phyloP scores from a whole-genome alignment of 2,329 filamentous ascomycete genomes.

The Ceratocystis eucalypticola region DNA sequence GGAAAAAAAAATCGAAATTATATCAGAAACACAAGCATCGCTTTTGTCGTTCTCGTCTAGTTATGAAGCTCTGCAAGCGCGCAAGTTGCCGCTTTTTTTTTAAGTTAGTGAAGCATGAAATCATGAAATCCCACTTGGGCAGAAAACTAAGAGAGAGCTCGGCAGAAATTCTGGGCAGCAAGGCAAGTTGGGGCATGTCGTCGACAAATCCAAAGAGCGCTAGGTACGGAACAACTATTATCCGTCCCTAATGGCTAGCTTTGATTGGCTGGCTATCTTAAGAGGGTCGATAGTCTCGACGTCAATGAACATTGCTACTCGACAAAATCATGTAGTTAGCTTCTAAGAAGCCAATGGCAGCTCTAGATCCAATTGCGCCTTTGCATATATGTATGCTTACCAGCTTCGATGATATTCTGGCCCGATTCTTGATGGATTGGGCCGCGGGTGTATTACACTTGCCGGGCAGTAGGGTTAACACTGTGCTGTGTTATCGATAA shows the following conservation, averaged over 20 bases:
- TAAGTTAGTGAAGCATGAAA: background rate
- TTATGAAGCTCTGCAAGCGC: background rate
- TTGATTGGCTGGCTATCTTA: background rate
- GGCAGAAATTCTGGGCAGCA: background rate
- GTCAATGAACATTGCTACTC: background rate
- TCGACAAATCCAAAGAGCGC: slow-evolving; percentile 28
- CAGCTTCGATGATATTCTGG: too few species aligned
- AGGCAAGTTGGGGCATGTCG: slow-evolving; percentile 24
- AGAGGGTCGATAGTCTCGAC: background rate
- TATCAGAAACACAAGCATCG: background rate
- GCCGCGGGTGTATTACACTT: background rate
- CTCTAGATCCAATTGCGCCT: background rate
- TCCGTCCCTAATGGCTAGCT: slow-evolving; percentile 22
- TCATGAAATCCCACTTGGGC: background rate
- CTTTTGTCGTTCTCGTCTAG: background rate
- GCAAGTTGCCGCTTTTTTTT: background rate
- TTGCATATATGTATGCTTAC: background rate
- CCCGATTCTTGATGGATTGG: background rate
- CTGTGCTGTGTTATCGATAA: background rate
- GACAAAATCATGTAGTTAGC: background rate
- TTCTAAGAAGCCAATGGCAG: too few species aligned
- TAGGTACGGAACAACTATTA: slow-evolving; percentile 23
- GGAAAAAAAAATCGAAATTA: background rate
- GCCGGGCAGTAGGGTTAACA: background rate
- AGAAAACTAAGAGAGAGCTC: background rate